These are phyloP conservation scores for Diaporthe batatas DNA, from an alignment of 2,329 filamentous ascomycete genomes.

Conservation along the genomic window DNA sequence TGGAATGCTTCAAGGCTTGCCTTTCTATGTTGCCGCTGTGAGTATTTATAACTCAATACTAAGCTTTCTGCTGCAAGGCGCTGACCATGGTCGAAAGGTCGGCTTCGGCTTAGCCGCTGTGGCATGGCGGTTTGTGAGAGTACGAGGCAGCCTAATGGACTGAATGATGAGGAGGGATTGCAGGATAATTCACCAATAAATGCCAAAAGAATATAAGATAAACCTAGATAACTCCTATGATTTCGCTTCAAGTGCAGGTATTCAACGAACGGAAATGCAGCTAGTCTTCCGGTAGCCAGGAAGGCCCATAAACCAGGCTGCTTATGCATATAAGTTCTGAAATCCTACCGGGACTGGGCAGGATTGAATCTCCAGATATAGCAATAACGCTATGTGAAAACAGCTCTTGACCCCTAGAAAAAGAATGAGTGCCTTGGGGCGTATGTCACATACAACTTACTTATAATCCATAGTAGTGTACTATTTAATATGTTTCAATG, in stretches of 20 bases:
- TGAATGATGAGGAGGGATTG: too few relatives aligned
- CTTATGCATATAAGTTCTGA: too few relatives aligned
- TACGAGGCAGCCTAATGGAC: background rate
- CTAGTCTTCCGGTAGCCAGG: background rate
- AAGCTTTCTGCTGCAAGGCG: background rate
- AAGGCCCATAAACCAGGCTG: too few relatives aligned
- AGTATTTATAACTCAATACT: background rate
- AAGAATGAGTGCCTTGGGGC: too few relatives aligned
- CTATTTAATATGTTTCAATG: too few relatives aligned
- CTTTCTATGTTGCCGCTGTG: conserved; percentile 40
- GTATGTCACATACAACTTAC: too few relatives aligned
- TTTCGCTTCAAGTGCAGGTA: background rate
- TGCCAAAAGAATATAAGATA: background rate
- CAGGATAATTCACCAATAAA: background rate
- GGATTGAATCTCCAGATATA: too few relatives aligned
- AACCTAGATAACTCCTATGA: background rate
- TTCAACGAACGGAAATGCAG: background rate
- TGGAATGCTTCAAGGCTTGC: conserved; percentile 33
- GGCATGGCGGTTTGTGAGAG: conserved; percentile 38
- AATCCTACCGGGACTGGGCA: too few relatives aligned
- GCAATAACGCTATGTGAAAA: too few relatives aligned
- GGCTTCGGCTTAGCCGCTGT: conserved; percentile 36
- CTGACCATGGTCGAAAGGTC: conserved; percentile 10
- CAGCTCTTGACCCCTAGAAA: too few relatives aligned
- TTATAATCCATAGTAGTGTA: too few relatives aligned